Conservation (phyloP, 306 rosid species). For the Amphicarpaea edgeworthii region DNA sequence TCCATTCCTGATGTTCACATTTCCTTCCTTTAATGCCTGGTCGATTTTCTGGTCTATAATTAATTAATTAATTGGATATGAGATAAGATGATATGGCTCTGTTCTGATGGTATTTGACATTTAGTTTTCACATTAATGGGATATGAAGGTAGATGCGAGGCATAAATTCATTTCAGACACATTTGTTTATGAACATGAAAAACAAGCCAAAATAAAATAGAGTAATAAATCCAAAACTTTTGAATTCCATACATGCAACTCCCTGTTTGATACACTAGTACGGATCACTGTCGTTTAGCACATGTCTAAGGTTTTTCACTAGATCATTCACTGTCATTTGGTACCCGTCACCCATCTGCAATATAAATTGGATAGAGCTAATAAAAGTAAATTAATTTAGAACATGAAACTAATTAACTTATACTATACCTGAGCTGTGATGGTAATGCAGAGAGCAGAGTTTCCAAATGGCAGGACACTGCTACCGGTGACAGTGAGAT, state of each 20-base stretch:
- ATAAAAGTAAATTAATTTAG: too few species aligned
- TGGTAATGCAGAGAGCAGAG: conserved; percentile 49
- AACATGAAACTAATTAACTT: background rate
- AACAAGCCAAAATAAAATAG: background rate
- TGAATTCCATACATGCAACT: background rate
- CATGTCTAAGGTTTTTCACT: conserved; percentile 27
- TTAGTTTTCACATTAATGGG: background rate
- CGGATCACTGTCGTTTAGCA: conserved; percentile 39
- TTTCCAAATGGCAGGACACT: conserved; percentile 55
- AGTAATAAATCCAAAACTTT: conserved; percentile 1
- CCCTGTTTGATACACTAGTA: conserved; percentile 53
- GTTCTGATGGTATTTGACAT: background rate
- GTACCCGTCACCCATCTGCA: conserved; percentile 43
- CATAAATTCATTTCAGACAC: background rate
- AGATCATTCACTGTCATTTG: conserved; percentile 40
- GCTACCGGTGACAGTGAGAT: conserved; percentile 44
- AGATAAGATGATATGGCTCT: background rate
- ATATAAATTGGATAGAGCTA: too few species aligned
- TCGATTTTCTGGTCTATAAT: background rate
- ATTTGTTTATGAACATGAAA: conserved; percentile 1
- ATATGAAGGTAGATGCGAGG: background rate
- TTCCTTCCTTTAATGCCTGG: background rate
- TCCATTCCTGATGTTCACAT: background rate
- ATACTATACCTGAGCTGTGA: conserved; percentile 46
- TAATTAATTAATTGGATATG: background rate